phyloP scores from a whole-genome alignment of 2,329 filamentous ascomycete genomes.

The Mycogone perniciosa region DNA sequence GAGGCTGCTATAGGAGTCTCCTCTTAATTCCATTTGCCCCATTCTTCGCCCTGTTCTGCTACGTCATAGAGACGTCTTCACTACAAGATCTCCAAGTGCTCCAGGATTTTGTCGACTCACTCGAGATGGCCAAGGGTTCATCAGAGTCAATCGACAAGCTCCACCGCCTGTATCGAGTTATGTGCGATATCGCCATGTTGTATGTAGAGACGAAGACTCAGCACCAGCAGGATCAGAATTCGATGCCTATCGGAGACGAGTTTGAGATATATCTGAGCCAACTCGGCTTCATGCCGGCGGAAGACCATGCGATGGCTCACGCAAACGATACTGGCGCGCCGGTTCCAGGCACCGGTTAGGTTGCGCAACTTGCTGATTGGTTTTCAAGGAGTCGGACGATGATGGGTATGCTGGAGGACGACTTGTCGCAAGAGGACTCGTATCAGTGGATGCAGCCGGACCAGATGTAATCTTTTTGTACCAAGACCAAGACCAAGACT shows the following conservation, averaged over 20 bases:
- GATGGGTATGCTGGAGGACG: constrained; percentile 58
- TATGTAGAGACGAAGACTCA: constrained; percentile 55
- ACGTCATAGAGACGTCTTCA: constrained; percentile 48
- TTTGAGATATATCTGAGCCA: constrained; percentile 61
- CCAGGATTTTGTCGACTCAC: constrained; percentile 49
- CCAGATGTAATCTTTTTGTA: neutral
- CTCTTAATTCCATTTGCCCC: constrained; percentile 53
- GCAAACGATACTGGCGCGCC: constrained; percentile 16
- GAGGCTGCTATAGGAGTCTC: constrained; percentile 36
- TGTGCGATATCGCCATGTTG: constrained; percentile 53
- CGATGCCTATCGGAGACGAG: constrained; percentile 48
- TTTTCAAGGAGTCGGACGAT: constrained; percentile 60
- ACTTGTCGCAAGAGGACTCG: constrained; percentile 42
- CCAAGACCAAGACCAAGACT: too few relatives aligned
- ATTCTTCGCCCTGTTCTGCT: constrained; percentile 54
- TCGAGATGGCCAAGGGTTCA: constrained; percentile 43
- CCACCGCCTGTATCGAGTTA: constrained; percentile 55
- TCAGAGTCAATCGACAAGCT: constrained; percentile 56
- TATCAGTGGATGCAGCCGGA: constrained; percentile 27
- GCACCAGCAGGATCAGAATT: constrained; percentile 39
- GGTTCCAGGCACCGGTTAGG: constrained; percentile 23
- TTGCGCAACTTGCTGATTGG: constrained; percentile 55
- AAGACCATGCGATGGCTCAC: constrained; percentile 25
- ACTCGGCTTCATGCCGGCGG: constrained; percentile 51
- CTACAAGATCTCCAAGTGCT: constrained; percentile 49